phyloP scores from a whole-genome alignment of 2,329 filamentous ascomycete species.

The Verticillium longisporum region DNA sequence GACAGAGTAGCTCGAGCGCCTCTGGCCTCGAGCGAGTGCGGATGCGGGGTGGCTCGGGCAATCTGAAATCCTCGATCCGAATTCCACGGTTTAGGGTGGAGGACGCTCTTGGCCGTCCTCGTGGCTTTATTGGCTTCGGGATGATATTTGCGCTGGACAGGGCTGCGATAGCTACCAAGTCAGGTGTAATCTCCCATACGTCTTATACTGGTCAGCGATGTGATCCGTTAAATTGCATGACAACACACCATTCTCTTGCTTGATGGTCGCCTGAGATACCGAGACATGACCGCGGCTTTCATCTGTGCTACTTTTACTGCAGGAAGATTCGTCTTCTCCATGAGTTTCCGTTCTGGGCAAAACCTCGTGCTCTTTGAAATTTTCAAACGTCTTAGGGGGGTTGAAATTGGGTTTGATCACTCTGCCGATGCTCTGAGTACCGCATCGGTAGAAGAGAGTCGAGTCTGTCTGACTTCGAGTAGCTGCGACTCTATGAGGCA shows the following conservation, averaged over 20 bases:
- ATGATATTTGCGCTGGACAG: constrained; percentile 32
- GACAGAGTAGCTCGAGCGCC: constrained; percentile 18
- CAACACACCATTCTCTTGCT: neutral
- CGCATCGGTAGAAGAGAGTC: neutral
- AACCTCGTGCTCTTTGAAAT: too few relatives aligned
- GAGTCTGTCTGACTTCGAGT: neutral
- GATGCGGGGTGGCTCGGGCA: neutral
- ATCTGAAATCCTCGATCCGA: neutral
- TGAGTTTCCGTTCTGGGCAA: too few relatives aligned
- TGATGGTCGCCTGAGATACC: neutral
- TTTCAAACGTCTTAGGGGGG: too few relatives aligned
- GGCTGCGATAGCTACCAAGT: neutral
- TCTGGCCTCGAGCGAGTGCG: neutral
- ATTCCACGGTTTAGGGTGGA: neutral
- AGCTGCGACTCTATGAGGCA: neutral
- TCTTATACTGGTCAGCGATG: neutral
- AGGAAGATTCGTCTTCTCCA: too few relatives aligned
- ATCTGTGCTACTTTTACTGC: neutral
- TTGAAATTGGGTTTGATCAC: too few relatives aligned
- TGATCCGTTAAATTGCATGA: neutral
- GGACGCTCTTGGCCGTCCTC: neutral
- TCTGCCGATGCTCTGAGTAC: too few relatives aligned
- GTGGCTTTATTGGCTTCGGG: constrained; percentile 18
- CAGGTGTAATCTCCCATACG: neutral
- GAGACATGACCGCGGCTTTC: neutral